Base-by-base conservation (phyloP, 495 filamentous ascomycete genomes). In the Aspergillus bertholletiae region DNA sequence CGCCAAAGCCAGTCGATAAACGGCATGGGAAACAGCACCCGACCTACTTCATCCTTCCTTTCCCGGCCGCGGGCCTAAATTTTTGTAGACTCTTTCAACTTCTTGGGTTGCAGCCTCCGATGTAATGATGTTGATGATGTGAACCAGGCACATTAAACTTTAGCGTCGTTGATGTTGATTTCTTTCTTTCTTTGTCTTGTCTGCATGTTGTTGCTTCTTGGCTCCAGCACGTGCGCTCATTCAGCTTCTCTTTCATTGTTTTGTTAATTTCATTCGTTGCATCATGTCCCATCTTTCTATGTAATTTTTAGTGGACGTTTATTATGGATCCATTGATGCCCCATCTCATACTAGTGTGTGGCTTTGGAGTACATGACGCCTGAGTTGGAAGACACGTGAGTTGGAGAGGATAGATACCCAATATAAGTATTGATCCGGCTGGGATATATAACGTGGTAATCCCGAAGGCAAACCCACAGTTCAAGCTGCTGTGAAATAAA, bases 1-100 rank as follows among this genome's bases (percentile, higher is more conserved):
- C 72, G 92, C 90, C 47, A 86, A 88, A 53, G 84, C 92, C 54
- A 89, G 83, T 70, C 64, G 71, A 58, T 74, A 49, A 68, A 22
- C 12, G 18, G 11, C 37, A 18, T 21, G 37, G 52, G 17, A 8
- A 32, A 28, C 6, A 39, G 27, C 22, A 21, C 45, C 39, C 37
- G 40, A 30, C 41, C 51, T 48, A 32, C 51, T 21, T 49, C 46
- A 50, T 50, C 32, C 43, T 50, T 30, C 37, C 48, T 52, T 55
- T 39, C 50, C 28, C 17, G 43, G 27, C 46, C 52, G 51, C 45
- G 21, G 11, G 26, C 41, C 18, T 28, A 39, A 43, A 23, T 39
- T 49, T 22, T 23, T 49, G 63, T 62, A 65, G 55, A 65, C 52
- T n/a, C n/a, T 58, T 17, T 51, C 49, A 55, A 51, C 48, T 53